These are phyloP conservation scores for Yarrowia galli DNA, from an alignment of 1,139 yeast species.

Conservation along the genomic window DNA sequence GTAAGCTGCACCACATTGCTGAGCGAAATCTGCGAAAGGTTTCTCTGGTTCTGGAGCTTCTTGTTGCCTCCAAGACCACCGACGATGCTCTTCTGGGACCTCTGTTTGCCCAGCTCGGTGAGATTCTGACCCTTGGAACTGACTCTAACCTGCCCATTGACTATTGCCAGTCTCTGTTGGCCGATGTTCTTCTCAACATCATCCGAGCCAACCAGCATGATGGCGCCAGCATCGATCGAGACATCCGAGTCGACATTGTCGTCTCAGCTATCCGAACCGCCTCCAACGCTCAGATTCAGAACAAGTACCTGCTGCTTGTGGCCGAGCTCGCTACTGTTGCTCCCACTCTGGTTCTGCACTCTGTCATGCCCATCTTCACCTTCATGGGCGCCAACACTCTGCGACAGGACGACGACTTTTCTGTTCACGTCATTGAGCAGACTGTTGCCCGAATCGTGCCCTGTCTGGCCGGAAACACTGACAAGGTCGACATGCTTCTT, in stretches of 20 bases:
- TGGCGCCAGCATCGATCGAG: slow-evolving; percentile 52
- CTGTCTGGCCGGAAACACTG: slow-evolving; percentile 70
- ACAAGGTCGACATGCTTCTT: slow-evolving; percentile 81
- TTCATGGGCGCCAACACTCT: slow-evolving; percentile 99
- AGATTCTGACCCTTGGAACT: slow-evolving; percentile 83
- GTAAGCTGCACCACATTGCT: slow-evolving; percentile 74
- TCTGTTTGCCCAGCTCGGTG: slow-evolving; percentile 75
- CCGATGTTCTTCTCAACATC: slow-evolving; percentile 80
- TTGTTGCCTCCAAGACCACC: slow-evolving; percentile 62
- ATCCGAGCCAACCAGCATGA: slow-evolving; percentile 55
- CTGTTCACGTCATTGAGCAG: slow-evolving; percentile 90
- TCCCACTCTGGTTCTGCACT: slow-evolving; percentile 90
- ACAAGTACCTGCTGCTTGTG: slow-evolving; percentile 79
- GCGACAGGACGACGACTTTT: slow-evolving; percentile 95
- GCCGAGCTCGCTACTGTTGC: slow-evolving; percentile 87
- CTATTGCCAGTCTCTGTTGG: slow-evolving; percentile 89
- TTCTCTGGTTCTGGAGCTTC: slow-evolving; percentile 78
- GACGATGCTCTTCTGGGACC: slow-evolving; percentile 58
- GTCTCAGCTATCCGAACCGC: slow-evolving; percentile 91
- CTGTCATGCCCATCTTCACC: slow-evolving; percentile 98
- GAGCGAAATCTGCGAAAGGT: slow-evolving; percentile 78
- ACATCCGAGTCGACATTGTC: slow-evolving; percentile 85
- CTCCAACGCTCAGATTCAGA: slow-evolving; percentile 93
- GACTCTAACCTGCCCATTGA: slow-evolving; percentile 92
- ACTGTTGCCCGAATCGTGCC: slow-evolving; percentile 92